Percentiles rank a stretch among this genome's conserved stretches.
phyloP scores from a whole-genome alignment of 495 filamentous ascomycete species.

The Aspergillus olivimuriae region DNA sequence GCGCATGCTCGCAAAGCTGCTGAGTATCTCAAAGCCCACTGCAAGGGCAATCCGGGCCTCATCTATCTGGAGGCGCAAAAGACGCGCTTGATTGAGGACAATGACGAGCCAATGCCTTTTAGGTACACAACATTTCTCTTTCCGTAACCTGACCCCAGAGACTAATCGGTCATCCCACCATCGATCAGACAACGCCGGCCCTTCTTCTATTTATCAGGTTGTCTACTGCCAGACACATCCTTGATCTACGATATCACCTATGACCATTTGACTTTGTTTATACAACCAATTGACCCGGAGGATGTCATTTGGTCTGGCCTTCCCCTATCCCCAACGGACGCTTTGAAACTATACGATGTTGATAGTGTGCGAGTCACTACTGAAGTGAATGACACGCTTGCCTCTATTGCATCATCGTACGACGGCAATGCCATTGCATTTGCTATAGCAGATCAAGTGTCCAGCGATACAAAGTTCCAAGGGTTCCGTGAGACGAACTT shows the following conservation, averaged over 20 bases:
- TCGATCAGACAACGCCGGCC: slow-evolving; percentile 70
- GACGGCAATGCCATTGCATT: slow-evolving; percentile 51
- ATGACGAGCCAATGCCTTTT: slow-evolving; percentile 71
- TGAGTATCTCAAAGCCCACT: slow-evolving; percentile 52
- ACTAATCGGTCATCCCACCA: too few relatives aligned
- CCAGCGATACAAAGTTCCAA: slow-evolving; percentile 56
- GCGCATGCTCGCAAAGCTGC: slow-evolving; percentile 77
- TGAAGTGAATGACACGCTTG: slow-evolving; percentile 62
- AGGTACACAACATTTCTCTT: too few relatives aligned
- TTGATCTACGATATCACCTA: slow-evolving; percentile 72
- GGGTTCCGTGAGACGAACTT: slow-evolving; percentile 58
- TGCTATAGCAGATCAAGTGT: slow-evolving; percentile 66
- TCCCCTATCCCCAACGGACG: slow-evolving; percentile 69
- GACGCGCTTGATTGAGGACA: slow-evolving; percentile 73
- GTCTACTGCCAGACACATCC: slow-evolving; percentile 72
- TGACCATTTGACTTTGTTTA: slow-evolving; percentile 76
- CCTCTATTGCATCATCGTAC: slow-evolving; percentile 34
- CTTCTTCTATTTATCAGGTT: slow-evolving; percentile 95
- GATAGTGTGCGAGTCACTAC: slow-evolving; percentile 65
- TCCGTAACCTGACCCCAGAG: too few relatives aligned
- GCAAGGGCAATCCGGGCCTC: slow-evolving; percentile 25
- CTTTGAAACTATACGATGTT: slow-evolving; percentile 70
- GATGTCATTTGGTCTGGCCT: slow-evolving; percentile 95
- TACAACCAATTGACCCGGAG: slow-evolving; percentile 81
- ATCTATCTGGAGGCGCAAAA: slow-evolving; percentile 86